Evolutionary conservation across 2,329 filamentous ascomycete genomes (phyloP), one percentile per base, ranked within the genome.

Genomic region (Leptographium radiaticola): DNA sequence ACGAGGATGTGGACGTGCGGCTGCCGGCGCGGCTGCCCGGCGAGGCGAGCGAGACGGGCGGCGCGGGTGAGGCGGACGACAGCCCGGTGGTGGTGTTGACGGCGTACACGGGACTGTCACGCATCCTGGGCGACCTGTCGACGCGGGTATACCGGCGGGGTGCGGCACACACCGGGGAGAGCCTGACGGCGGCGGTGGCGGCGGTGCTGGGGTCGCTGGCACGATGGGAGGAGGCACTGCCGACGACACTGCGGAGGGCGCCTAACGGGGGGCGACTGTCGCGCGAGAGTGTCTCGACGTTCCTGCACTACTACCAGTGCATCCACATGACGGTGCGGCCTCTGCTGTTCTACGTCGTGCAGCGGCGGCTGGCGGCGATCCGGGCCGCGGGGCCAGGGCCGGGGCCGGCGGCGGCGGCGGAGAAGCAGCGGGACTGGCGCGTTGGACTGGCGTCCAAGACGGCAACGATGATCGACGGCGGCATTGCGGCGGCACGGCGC

Each of bases 271-370:
- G 75, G 8, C 68, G 69, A 53, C 69, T 58, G 8, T 59, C 60
- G 9, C 55, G 60, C n/a, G 59, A 60, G 46, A 58, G 56, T 49
- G 57, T 60, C 6, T 76, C 74, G 1, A 74, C 73, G 4, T 72
- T 75, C 52, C 63, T 77, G 25, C 76, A 80, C 58, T 79, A 78
- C 58, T 77, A 77, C 56, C 75, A 77, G 45, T 79, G 76, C 60
- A 71, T 79, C 59, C 77, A 78, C 58, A 79, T 80, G 75, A 76
- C 75, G 0, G 73, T 71, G 0, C 66, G 76, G 6, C 76, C 76
- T 1, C 63, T 79, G 30, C 66, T 80, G 0, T 77, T 78, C 56
- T 71, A 77, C 57, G 70, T 79, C 3, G 73, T 77, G 9, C 72
- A 76, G 60, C 68, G 69, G 45, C 69, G 74, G 5, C 64, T 78